These are phyloP conservation scores for Odontarrhena argentea DNA, from an alignment of 345 rosid species.

Conservation along the genomic window DNA sequence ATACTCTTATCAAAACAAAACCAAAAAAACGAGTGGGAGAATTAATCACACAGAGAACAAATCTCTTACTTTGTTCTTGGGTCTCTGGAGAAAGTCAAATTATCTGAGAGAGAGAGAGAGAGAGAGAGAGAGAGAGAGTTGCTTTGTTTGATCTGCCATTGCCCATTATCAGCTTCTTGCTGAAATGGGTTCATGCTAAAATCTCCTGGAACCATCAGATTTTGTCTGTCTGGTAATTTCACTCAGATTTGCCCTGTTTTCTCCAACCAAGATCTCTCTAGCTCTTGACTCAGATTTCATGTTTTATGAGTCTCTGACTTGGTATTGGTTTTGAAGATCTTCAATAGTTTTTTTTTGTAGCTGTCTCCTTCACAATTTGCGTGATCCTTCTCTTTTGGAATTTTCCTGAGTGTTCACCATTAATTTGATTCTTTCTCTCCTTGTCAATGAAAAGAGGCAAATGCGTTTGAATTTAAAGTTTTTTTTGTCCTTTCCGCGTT, in stretches of 20 bases:
- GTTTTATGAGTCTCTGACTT: neutral
- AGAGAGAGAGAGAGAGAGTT: constrained; percentile 21
- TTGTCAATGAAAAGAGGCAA: constrained; percentile 13
- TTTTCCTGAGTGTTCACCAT: neutral
- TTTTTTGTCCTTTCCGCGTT: neutral
- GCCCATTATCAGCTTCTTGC: constrained; percentile 35
- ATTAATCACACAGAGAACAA: neutral
- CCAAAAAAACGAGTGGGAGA: neutral
- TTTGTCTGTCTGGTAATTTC: constrained; percentile 6
- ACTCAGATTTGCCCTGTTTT: constrained; percentile 27
- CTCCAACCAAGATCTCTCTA: constrained; percentile 30
- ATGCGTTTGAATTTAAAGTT: constrained; percentile 30
- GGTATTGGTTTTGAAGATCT: constrained; percentile 27
- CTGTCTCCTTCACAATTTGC: neutral
- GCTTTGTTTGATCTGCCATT: constrained; percentile 41
- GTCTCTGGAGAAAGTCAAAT: constrained; percentile 29
- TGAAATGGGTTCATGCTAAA: constrained; percentile 21
- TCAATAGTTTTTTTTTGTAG: neutral
- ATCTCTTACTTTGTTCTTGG: constrained; percentile 3
- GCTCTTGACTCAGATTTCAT: neutral
- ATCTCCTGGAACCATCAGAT: neutral
- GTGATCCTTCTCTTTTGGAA: neutral
- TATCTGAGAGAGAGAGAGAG: constrained; percentile 14
- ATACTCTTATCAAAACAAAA: constrained; percentile 10
- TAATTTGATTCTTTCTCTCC: neutral